Evolutionary conservation across 1,284 basidiomycete genomes (phyloP).

Genomic region (Moniliella sp.): DNA sequence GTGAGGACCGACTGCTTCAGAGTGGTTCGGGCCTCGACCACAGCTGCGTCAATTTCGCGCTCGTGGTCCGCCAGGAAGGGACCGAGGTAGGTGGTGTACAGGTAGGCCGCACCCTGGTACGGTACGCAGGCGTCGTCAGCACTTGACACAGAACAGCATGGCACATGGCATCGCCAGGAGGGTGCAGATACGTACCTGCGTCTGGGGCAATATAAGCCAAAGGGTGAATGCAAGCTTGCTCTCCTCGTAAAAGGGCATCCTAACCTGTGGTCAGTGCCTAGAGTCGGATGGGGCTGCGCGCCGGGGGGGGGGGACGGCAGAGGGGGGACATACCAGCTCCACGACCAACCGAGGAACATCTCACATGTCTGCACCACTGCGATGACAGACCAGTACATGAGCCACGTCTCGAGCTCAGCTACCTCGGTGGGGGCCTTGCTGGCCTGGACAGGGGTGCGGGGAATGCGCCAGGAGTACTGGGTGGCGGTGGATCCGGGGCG

Average conservation of each 20-base stretch:
- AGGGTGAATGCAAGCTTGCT: conserved; percentile 17
- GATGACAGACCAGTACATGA: conserved; percentile 27
- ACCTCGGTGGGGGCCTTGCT: conserved; percentile 9
- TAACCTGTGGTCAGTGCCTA: no score
- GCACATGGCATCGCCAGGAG: no score
- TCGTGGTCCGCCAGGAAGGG: conserved; percentile 60
- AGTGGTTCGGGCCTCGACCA: conserved; percentile 37
- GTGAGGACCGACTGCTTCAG: background rate
- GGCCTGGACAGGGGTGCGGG: conserved; percentile 1
- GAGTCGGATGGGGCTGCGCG: no score
- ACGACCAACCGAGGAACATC: conserved; percentile 14
- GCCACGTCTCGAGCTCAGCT: conserved; percentile 20
- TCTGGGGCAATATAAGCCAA: conserved; percentile 27
- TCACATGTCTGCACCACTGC: conserved; percentile 13
- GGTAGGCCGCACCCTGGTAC: conserved; percentile 48
- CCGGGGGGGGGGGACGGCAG: no score
- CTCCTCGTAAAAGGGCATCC: conserved; percentile 20
- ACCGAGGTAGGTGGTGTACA: conserved; percentile 53
- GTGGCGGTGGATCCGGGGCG: conserved; percentile 1
- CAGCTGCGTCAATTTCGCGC: conserved; percentile 52
- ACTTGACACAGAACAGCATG: background rate
- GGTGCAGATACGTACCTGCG: conserved; percentile 2
- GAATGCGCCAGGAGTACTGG: background rate
- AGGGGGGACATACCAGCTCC: conserved; percentile 24
- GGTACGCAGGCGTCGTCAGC: background rate